Evolutionary conservation across 176 grass and related monocot species (phyloP), one percentile per base, ranked within the genome.

Genomic region (Areca catechu): DNA sequence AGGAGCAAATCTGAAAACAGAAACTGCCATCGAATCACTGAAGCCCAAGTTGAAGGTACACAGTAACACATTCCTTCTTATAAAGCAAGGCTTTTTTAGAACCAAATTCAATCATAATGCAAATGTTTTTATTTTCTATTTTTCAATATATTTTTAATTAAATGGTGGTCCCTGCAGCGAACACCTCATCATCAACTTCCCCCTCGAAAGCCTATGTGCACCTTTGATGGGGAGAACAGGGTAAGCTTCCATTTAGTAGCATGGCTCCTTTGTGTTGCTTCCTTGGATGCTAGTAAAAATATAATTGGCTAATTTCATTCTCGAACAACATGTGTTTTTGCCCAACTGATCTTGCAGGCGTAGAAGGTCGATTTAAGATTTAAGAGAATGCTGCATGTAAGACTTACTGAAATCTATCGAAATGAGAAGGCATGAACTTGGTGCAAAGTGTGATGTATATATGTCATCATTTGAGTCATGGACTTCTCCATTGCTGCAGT

Each of bases 1-100:
- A 82, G 80, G 77, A 53, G 84, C 80, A 60, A 88, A 79, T 54
- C 81, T 74, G 66, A 78, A 72, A 34, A 61, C 87, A 19, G 77
- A 50, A 67, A 54, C 61, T 25, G 80, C 75, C 18, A 71, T 76
- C 4, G 93, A 97, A 56, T 82, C 77, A 56, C 75, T 97, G 54
- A 97, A 97, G 34, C 93, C 93, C 61, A 97, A 97, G 66, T 77
- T 97, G 5, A 88, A 92, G 83, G 93, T 92, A 47, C 20, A 2
- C 27, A 15, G 15, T 1, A 25, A 30, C 4, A 7, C 7, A 30
- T 4, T 7, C 5, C 10, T 34, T 9, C 7, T 34, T 34, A 34
- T 34, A 34, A 6, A 34, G 30, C 30, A 34, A 34, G 30, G 7
- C 10, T 34, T 34, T 34, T 9, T 43, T 43, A 12, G 34, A 9